Percentiles rank a stretch among this genome's conserved stretches.
Evolutionary conservation across 2,329 filamentous ascomycete species (phyloP).

Genomic region (Ceratocystis diversiconidia): DNA sequence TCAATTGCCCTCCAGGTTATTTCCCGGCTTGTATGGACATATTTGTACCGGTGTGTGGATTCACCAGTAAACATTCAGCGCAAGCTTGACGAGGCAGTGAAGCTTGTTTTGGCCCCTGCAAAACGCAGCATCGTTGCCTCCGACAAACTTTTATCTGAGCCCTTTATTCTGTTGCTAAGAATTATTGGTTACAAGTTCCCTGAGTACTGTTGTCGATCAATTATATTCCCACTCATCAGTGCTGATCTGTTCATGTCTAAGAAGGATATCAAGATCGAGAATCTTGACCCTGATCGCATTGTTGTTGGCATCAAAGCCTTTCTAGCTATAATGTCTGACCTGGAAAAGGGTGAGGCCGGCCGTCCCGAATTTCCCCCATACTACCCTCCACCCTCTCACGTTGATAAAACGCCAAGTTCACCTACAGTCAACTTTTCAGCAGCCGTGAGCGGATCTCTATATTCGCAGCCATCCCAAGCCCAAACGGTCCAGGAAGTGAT

Average conservation of each 20-base stretch:
- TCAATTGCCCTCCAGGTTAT: slow-evolving; percentile 76
- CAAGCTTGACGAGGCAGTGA: slow-evolving; percentile 82
- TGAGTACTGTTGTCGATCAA: slow-evolving; percentile 79
- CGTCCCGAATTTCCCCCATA: slow-evolving; percentile 71
- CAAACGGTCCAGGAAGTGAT: slow-evolving; percentile 37
- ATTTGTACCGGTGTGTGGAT: slow-evolving; percentile 74
- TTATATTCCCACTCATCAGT: slow-evolving; percentile 93
- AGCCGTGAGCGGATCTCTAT: slow-evolving; percentile 19
- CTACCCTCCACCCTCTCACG: slow-evolving; percentile 25
- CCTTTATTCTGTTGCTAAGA: slow-evolving; percentile 82
- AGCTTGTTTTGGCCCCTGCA: slow-evolving; percentile 65
- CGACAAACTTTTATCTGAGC: slow-evolving; percentile 72
- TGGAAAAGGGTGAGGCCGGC: slow-evolving; percentile 68
- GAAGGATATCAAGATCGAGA: slow-evolving; percentile 71
- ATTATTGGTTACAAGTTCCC: slow-evolving; percentile 90
- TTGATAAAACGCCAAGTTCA: slow-evolving; percentile 37
- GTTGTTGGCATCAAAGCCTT: slow-evolving; percentile 96
- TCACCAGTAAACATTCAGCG: slow-evolving; percentile 50
- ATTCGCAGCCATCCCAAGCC: slow-evolving; percentile 21
- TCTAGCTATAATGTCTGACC: slow-evolving; percentile 78
- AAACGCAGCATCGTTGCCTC: slow-evolving; percentile 71
- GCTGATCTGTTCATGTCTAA: slow-evolving; percentile 70
- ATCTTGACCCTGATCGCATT: slow-evolving; percentile 88
- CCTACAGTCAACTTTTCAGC: slow-evolving; percentile 28
- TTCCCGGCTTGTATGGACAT: slow-evolving; percentile 84